Conservation (phyloP, 495 filamentous ascomycete species). For the Hyaloscypha hepaticicola region DNA sequence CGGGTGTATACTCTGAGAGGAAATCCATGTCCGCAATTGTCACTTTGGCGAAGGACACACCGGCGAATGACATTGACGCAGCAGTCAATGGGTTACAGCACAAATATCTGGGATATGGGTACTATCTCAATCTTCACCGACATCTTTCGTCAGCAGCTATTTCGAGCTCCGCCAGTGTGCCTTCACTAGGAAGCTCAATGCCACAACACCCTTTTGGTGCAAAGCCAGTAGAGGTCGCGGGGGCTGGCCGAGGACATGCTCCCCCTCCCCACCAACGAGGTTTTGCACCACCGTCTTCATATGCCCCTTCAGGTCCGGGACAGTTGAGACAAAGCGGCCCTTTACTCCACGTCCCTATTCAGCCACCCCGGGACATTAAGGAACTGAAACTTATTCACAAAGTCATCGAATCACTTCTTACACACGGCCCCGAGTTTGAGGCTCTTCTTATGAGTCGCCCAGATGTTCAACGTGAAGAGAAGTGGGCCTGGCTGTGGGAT, state of each 20-base stretch:
- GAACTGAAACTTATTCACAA: slow-evolving; percentile 84
- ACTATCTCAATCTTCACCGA: slow-evolving; percentile 75
- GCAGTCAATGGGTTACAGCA: slow-evolving; percentile 78
- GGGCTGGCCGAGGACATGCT: slow-evolving; percentile 48
- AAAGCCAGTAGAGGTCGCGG: slow-evolving; percentile 54
- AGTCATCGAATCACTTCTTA: slow-evolving; percentile 74
- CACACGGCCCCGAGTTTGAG: slow-evolving; percentile 85
- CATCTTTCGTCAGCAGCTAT: slow-evolving; percentile 84
- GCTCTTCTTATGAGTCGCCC: slow-evolving; percentile 84
- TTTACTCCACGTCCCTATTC: slow-evolving; percentile 69
- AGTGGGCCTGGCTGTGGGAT: slow-evolving; percentile 95
- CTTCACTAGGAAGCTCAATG: slow-evolving; percentile 48
- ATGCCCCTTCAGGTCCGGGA: slow-evolving; percentile 45
- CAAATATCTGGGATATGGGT: slow-evolving; percentile 83
- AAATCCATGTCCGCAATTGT: slow-evolving; percentile 82
- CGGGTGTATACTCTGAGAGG: slow-evolving; percentile 57
- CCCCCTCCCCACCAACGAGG: slow-evolving; percentile 64
- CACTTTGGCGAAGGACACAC: slow-evolving; percentile 79
- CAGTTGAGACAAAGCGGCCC: slow-evolving; percentile 41
- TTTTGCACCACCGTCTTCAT: slow-evolving; percentile 80
- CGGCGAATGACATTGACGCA: slow-evolving; percentile 80
- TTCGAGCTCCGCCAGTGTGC: slow-evolving; percentile 50
- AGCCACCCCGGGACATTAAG: slow-evolving; percentile 73
- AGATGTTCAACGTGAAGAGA: slow-evolving; percentile 77
- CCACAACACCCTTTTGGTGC: slow-evolving; percentile 80